Evolutionary conservation across 495 filamentous ascomycete genomes (phyloP).

Genomic region (Letharia lupina): DNA sequence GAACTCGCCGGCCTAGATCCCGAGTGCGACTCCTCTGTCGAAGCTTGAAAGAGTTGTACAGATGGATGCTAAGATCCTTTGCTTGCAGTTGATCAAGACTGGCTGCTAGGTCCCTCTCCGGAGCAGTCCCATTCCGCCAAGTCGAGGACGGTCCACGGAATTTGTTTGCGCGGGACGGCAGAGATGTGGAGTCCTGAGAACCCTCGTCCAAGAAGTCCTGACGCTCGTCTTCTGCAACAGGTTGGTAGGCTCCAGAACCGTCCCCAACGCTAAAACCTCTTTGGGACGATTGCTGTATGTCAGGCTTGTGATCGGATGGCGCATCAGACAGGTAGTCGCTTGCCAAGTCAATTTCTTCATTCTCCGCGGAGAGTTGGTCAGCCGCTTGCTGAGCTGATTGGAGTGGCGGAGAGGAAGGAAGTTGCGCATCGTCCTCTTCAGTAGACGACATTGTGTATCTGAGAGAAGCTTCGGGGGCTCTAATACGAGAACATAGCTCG

Average conservation of each 20-base stretch:
- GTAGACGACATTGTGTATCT: conserved; percentile 1
- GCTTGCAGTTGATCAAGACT: conserved; percentile 49
- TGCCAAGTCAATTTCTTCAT: neutral
- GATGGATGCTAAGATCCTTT: conserved; percentile 60
- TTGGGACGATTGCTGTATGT: neutral
- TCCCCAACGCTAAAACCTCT: neutral
- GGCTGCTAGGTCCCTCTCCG: conserved; percentile 49
- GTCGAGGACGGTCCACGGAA: conserved; percentile 47
- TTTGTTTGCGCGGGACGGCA: conserved; percentile 39
- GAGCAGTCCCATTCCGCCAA: conserved; percentile 50
- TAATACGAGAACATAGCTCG: no score
- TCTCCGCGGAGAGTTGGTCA: neutral
- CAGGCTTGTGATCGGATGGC: neutral
- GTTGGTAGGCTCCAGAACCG: neutral
- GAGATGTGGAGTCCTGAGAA: neutral
- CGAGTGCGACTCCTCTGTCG: conserved; percentile 30
- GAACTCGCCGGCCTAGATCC: conserved; percentile 21
- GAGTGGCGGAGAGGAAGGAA: neutral
- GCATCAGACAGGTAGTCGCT: neutral
- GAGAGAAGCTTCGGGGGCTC: no score
- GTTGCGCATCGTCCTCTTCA: conserved; percentile 1
- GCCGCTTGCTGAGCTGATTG: conserved; percentile 6
- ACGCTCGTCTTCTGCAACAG: neutral
- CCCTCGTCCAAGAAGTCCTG: neutral
- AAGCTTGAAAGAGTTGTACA: conserved; percentile 66